phyloP scores from a whole-genome alignment of 1,284 basidiomycete species.

The Trametes hirsuta region DNA sequence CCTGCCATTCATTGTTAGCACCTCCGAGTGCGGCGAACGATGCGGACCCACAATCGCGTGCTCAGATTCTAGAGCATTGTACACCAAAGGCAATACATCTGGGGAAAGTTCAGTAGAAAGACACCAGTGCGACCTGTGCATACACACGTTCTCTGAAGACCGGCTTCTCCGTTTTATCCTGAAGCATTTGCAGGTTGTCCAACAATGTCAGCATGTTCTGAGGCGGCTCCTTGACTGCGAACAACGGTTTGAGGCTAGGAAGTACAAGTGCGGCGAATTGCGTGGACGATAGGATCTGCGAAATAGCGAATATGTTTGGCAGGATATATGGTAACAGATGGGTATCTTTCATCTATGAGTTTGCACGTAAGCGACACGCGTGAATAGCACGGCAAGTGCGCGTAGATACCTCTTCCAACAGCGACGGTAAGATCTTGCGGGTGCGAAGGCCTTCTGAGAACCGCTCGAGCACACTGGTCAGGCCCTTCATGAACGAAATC shows the following conservation, averaged over 20 bases:
- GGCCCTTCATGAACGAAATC: conserved; percentile 93
- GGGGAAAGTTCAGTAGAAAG: not conserved
- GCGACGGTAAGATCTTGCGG: conserved; percentile 91
- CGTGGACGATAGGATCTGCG: conserved; percentile 72
- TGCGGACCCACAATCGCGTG: conserved; percentile 65
- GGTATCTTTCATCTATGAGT: conserved; percentile 85
- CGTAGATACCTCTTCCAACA: conserved; percentile 82
- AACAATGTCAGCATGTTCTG: conserved; percentile 95
- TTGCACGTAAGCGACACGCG: not conserved
- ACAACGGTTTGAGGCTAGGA: conserved; percentile 89
- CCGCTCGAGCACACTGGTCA: conserved; percentile 79
- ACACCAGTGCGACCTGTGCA: not conserved
- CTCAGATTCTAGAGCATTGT: conserved; percentile 94
- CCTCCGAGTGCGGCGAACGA: conserved; percentile 16
- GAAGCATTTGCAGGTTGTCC: conserved; percentile 87
- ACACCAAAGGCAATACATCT: conserved; percentile 95
- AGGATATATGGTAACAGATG: conserved; percentile 93
- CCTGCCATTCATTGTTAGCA: conserved; percentile 41
- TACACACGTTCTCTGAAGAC: conserved; percentile 87
- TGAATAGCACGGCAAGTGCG: conserved; percentile 20
- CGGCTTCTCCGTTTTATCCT: conserved; percentile 86
- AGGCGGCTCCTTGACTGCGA: conserved; percentile 91
- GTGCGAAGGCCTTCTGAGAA: conserved; percentile 89
- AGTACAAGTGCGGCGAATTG: conserved; percentile 87
- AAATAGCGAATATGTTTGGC: conserved; percentile 97